Conservation (phyloP, 148 eudicot species). For the Heliamphora exappendiculata region DNA sequence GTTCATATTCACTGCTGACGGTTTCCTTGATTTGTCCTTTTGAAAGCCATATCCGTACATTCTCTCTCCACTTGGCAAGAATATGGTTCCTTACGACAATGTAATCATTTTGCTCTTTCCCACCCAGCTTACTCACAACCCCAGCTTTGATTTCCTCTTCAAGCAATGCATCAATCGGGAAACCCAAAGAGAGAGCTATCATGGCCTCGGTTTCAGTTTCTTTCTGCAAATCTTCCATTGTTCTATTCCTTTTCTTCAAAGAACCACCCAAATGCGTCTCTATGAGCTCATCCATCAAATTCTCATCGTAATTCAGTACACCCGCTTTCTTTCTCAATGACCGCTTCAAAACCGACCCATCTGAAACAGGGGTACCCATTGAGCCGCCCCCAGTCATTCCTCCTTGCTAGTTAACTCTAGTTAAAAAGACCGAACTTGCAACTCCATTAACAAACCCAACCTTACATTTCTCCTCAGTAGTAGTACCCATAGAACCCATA, state of each 20-base stretch:
- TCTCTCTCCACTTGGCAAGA: constrained; percentile 76
- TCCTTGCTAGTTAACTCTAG: neutral
- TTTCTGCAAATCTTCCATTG: constrained; percentile 66
- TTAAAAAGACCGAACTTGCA: neutral
- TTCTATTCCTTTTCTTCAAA: constrained; percentile 52
- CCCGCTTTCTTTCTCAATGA: constrained; percentile 52
- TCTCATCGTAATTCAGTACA: constrained; percentile 61
- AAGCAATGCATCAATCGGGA: constrained; percentile 77
- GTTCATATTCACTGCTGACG: constrained; percentile 65
- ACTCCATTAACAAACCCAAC: constrained; percentile 4
- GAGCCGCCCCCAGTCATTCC: constrained; percentile 10
- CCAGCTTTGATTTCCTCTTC: constrained; percentile 80
- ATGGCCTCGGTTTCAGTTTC: constrained; percentile 87
- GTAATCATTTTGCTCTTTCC: constrained; percentile 87
- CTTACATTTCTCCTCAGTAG: neutral
- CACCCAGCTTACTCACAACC: constrained; percentile 63
- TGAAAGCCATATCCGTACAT: constrained; percentile 65
- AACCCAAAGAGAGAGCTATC: constrained; percentile 84
- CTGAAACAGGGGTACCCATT: constrained; percentile 37
- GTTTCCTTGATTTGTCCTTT: constrained; percentile 79
- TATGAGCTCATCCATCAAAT: constrained; percentile 74
- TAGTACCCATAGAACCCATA: neutral
- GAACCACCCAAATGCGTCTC: constrained; percentile 64
- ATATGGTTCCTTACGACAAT: constrained; percentile 93
- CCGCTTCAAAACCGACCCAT: constrained; percentile 42